Evolutionary conservation across 768 basidiomycete species (phyloP).

Genomic region (Coprinellus micaceus): DNA sequence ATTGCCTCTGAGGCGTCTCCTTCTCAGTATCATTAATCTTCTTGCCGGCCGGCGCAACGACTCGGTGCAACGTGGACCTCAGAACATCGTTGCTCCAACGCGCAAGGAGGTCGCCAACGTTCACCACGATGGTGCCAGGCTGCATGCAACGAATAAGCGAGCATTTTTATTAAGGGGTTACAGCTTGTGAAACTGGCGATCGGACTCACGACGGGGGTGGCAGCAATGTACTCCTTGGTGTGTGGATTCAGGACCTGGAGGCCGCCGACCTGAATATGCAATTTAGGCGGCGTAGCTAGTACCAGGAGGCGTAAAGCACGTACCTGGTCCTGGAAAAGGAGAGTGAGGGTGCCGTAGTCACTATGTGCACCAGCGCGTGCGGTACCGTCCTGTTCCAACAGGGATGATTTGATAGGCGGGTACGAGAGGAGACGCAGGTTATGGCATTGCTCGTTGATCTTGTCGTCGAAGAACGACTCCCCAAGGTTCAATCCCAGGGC

Average conservation of each 20-base stretch:
- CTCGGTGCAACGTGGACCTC: slow-evolving; percentile 77
- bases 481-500: slow-evolving; percentile 74
- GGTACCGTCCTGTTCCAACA: slow-evolving; percentile 62
- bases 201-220: slow-evolving; percentile 65
- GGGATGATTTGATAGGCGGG: slow-evolving; percentile 61
- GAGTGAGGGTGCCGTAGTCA: slow-evolving; percentile 79
- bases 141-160: slow-evolving; percentile 22
- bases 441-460: slow-evolving; percentile 73
- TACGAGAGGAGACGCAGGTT: slow-evolving; percentile 80
- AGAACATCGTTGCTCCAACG: slow-evolving; percentile 83
- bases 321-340: slow-evolving; percentile 77
- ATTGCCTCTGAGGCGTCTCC: slow-evolving; percentile 67
- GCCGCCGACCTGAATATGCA: slow-evolving; percentile 59
- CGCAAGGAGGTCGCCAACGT: slow-evolving; percentile 75
- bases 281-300: background rate
- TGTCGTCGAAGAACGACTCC: slow-evolving; percentile 72
- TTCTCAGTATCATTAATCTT: slow-evolving; percentile 45
- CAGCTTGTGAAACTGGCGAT: background rate
- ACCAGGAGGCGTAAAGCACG: slow-evolving; percentile 8
- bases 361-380: slow-evolving; percentile 83
- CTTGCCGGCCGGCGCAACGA: slow-evolving; percentile 65
- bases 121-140: slow-evolving; percentile 81
- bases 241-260: slow-evolving; percentile 80
- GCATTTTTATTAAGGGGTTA: background rate
- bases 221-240: slow-evolving; percentile 67